These are phyloP conservation scores for Euptelea pleiosperma DNA, from an alignment of 164 flowering plant genomes.

Conservation along the genomic window DNA sequence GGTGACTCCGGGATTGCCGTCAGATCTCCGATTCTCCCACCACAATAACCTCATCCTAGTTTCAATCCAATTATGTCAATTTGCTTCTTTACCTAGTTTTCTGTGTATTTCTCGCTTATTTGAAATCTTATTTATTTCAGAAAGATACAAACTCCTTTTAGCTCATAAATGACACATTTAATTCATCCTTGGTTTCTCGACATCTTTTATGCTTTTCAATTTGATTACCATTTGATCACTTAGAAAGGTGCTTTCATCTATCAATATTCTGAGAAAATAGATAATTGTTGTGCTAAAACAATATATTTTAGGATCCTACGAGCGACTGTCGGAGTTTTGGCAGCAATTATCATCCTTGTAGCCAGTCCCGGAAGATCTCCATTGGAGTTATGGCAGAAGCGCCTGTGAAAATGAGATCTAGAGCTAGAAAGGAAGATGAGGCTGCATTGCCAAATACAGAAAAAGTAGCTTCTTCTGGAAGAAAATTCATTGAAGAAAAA, in stretches of 20 bases:
- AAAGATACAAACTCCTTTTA: too few relatives aligned
- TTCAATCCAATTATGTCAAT: too few relatives aligned
- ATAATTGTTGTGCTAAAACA: conserved; percentile 4
- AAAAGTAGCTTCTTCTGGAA: conserved; percentile 19
- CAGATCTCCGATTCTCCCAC: too few relatives aligned
- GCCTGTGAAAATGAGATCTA: conserved; percentile 21
- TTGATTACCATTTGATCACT: too few relatives aligned
- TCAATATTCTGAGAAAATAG: neutral
- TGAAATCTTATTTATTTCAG: too few relatives aligned
- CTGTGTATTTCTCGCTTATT: too few relatives aligned
- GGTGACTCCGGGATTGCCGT: neutral
- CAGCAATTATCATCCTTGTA: conserved; percentile 44
- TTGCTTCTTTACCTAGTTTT: too few relatives aligned
- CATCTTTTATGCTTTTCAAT: neutral
- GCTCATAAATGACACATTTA: neutral
- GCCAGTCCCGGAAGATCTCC: conserved; percentile 73
- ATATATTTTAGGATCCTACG: conserved; percentile 40
- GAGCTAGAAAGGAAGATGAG: conserved; percentile 27
- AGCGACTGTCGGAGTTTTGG: conserved; percentile 46
- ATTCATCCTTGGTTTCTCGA: neutral
- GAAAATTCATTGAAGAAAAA: conserved; percentile 15
- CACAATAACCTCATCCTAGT: too few relatives aligned
- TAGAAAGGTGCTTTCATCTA: too few relatives aligned
- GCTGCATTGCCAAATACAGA: conserved; percentile 17
- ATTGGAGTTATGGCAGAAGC: conserved; percentile 58